Base-by-base conservation (phyloP, 73 alveolate species). In the Blepharisma stoltei region DNA sequence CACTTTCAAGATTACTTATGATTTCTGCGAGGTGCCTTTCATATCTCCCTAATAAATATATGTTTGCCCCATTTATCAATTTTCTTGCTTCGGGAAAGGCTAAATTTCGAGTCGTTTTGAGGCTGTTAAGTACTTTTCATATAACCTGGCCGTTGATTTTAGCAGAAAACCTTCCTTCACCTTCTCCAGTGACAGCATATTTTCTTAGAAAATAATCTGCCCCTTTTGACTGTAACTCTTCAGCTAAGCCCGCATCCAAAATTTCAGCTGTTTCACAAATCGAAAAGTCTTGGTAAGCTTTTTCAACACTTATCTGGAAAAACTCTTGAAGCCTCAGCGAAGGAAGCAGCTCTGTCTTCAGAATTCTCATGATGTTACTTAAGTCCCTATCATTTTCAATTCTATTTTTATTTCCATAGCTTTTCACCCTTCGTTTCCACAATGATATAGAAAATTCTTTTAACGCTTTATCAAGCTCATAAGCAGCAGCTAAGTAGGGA, bases 401-500 rank as follows among this genome's bases (percentile, higher is more conserved):
- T 78, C 71, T 82, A 47, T 95, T 95, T 47, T 90, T 93, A 25
- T 54, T 21, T 47, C 87, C 88, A 53, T 80, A 81, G 37, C 77
- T 79, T 11, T 75, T 76, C 38, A 86, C 70, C 81, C 83, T 84
- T 53, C 85, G 81, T 55, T 90, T 83, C 14, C 90, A 60, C 68
- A 78, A 86, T 14, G 82, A 83, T 76, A 66, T 87, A 38, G 96
- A 86, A 71, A 90, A 84, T 44, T 81, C 88, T 50, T 75, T 70
- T n/a, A 90, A 70, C 0, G 81, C 94, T 46, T 78, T 66, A 70
- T 92, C 98, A 7, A 92, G 83, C 54, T 77, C 85, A 76, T 82
- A 90, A 46, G 96, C 98, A 67, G 92, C 76, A 60, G 77, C 69
- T 70, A 92, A 80, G 80, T 89, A 83, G 8, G 95, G 95, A 46